Evolutionary conservation across 2,329 filamentous ascomycete genomes (phyloP).

Genomic region (Cercospora nicotianae): DNA sequence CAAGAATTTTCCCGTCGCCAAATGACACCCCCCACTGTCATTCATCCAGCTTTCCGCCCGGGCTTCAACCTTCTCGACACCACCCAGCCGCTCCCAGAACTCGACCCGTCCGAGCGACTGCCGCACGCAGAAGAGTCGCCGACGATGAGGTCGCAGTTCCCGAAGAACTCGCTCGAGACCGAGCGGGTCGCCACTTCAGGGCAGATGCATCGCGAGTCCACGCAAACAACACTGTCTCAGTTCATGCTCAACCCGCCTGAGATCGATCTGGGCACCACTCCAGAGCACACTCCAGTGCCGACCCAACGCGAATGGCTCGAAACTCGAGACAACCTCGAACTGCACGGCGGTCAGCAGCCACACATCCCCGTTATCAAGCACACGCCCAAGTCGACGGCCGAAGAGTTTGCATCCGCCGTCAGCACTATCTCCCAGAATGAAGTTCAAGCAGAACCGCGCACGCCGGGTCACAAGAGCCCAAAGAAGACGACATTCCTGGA

Average conservation of each 20-base stretch:
- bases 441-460: constrained; percentile 10
- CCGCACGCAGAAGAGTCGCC: background rate
- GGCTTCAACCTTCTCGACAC: constrained; percentile 19
- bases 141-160: background rate
- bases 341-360: constrained; percentile 38
- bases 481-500: constrained; percentile 44
- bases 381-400: constrained; percentile 28
- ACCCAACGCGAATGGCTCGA: constrained; percentile 46
- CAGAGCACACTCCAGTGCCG: constrained; percentile 27
- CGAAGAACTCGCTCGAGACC: background rate
- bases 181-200: background rate
- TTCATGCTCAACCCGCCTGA: constrained; percentile 30
- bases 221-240: constrained; percentile 33
- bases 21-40: constrained; percentile 24
- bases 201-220: constrained; percentile 21
- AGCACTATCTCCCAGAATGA: constrained; percentile 18
- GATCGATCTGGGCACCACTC: constrained; percentile 34
- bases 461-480: constrained; percentile 38
- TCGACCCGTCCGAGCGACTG: constrained; percentile 13
- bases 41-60: constrained; percentile 33
- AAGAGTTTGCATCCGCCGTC: constrained; percentile 25
- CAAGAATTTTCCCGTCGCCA: constrained; percentile 29
- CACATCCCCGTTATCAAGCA: constrained; percentile 32
- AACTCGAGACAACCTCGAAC: constrained; percentile 38
- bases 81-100: constrained; percentile 19